A percentile compares a stretch with the other conserved stretches of the same genome.
Evolutionary conservation across 768 basidiomycete genomes (phyloP).

Genomic region (Rhizopogon vinicolor): DNA sequence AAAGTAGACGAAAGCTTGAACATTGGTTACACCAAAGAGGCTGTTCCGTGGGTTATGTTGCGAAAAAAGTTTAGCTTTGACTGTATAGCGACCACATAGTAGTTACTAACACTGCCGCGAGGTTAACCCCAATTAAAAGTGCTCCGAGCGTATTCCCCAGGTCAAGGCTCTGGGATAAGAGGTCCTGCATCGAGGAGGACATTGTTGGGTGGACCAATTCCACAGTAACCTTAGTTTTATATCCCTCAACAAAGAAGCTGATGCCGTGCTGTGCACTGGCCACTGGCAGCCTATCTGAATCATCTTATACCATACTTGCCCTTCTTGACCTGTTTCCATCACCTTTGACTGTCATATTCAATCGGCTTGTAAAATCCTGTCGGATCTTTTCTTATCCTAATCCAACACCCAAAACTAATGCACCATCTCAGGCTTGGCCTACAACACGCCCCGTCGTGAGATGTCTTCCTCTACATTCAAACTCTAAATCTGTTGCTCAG

Average conservation of each 20-base stretch:
- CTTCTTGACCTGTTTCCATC: constrained; percentile 2
- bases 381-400: constrained; percentile 10
- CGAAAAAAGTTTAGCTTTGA: not conserved
- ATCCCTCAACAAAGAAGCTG: not conserved
- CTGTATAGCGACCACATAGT: too few species aligned
- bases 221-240: not conserved
- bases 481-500: too few species aligned
- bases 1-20: not conserved
- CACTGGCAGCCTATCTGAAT: too few species aligned
- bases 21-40: not conserved
- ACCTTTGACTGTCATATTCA: not conserved
- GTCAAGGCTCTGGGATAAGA: not conserved
- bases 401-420: constrained; percentile 4
- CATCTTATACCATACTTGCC: constrained; percentile 1
- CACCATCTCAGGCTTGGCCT: constrained; percentile 14
- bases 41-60: not conserved
- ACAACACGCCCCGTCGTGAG: constrained; percentile 34
- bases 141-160: not conserved
- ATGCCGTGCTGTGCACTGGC: too few species aligned
- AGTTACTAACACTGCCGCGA: not conserved
- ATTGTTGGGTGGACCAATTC: not conserved
- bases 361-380: not conserved
- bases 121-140: not conserved
- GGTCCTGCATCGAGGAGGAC: not conserved
- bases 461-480: constrained; percentile 4